Evolutionary conservation across 2,329 filamentous ascomycete genomes (phyloP).

Genomic region (Cladophialophora carrionii): DNA sequence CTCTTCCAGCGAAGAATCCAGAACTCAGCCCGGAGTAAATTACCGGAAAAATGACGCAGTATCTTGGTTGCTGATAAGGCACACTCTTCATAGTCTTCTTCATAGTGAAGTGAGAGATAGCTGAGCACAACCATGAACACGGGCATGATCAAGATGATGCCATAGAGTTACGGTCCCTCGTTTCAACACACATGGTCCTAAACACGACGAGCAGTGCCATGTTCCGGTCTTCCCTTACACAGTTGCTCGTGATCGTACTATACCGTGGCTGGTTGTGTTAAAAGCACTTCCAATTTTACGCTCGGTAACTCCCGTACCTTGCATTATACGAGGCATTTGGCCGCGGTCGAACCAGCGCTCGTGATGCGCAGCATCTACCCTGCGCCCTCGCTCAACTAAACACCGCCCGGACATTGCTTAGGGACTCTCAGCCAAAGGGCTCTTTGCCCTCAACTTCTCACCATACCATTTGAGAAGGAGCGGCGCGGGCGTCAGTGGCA

Average conservation of each 20-base stretch:
- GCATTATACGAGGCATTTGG: too few relatives aligned
- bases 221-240: too few relatives aligned
- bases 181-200: too few relatives aligned
- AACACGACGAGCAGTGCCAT: too few relatives aligned
- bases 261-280: too few relatives aligned
- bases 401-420: background rate
- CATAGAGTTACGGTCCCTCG: too few relatives aligned
- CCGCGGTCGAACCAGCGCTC: background rate
- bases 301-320: too few relatives aligned
- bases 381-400: background rate
- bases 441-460: constrained; percentile 18
- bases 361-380: background rate
- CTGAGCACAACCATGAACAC: background rate
- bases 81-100: background rate
- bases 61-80: background rate
- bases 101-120: background rate
- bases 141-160: background rate
- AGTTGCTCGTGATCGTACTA: too few relatives aligned
- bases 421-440: constrained; percentile 4
- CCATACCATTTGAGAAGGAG: constrained; percentile 45
- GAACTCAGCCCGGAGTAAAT: background rate
- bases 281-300: too few relatives aligned
- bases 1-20: background rate
- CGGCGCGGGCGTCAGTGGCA: constrained; percentile 50
- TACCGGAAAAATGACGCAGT: background rate